phyloP scores from a whole-genome alignment of 208 protist species.

The Zelonia costaricensis region DNA sequence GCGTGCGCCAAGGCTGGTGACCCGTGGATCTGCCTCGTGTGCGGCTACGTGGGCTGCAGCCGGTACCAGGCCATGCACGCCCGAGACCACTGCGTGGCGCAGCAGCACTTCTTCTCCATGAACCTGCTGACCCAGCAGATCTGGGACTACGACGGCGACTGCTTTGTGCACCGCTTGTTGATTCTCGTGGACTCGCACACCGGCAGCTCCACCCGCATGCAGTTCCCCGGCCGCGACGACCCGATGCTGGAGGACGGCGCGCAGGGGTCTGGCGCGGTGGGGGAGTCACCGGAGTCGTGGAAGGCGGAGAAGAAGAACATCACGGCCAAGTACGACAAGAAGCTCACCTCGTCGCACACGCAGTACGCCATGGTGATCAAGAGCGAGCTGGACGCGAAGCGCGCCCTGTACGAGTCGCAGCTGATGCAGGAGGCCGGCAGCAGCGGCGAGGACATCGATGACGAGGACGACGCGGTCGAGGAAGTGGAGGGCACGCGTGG shows the following conservation, averaged over 20 bases:
- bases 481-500: not conserved
- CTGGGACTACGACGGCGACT: slow-evolving; percentile 92
- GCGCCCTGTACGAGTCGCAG: slow-evolving; percentile 53
- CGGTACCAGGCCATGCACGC: slow-evolving; percentile 92
- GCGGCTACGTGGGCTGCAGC: slow-evolving; percentile 92
- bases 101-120: slow-evolving; percentile 86
- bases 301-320: slow-evolving; percentile 73
- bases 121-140: slow-evolving; percentile 91
- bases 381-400: slow-evolving; percentile 67
- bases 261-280: not conserved
- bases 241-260: slow-evolving; percentile 29
- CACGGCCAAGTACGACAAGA: slow-evolving; percentile 81
- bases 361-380: slow-evolving; percentile 81
- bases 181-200: slow-evolving; percentile 61
- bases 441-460: not conserved
- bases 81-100: slow-evolving; percentile 67
- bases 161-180: slow-evolving; percentile 86
- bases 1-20: slow-evolving; percentile 69
- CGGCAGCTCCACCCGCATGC: slow-evolving; percentile 63
- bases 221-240: slow-evolving; percentile 69
- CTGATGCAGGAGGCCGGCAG: slow-evolving; percentile 12
- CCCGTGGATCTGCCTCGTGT: slow-evolving; percentile 92
- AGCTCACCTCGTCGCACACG: slow-evolving; percentile 68
- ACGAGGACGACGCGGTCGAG: not conserved
- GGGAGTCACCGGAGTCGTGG: slow-evolving; percentile 21